Conservation (phyloP, 768 basidiomycete species). For the Termitomyces sp. region DNA sequence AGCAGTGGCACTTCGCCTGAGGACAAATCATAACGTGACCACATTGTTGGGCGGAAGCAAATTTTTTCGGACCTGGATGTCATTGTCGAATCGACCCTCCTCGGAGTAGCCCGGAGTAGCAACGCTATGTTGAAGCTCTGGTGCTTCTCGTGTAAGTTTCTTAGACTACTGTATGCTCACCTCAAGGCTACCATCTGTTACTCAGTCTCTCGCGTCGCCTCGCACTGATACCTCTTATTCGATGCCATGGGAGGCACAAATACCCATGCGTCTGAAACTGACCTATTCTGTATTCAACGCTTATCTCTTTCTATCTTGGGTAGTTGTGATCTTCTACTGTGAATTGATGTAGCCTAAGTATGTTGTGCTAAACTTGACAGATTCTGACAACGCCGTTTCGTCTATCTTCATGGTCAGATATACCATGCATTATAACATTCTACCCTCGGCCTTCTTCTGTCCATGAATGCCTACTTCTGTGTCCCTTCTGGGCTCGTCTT, state of each 20-base stretch:
- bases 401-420: conserved; percentile 47
- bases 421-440: conserved; percentile 43
- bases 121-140: no score
- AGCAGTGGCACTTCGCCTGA: no score
- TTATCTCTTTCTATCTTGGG: conserved; percentile 46
- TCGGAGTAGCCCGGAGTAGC: no score
- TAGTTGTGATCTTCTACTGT: conserved; percentile 55
- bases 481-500: conserved; percentile 55
- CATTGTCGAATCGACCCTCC: no score
- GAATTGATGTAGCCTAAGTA: conserved; percentile 61
- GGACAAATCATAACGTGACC: not conserved
- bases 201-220: not conserved
- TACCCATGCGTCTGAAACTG: not conserved
- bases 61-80: not conserved
- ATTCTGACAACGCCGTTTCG: no score
- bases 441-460: conserved; percentile 52
- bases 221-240: not conserved
- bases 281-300: conserved; percentile 3
- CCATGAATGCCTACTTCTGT: conserved; percentile 59
- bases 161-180: not conserved
- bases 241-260: not conserved
- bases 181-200: not conserved
- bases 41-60: not conserved
- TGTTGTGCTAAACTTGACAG: conserved; percentile 9
- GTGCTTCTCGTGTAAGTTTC: not conserved